Evolutionary conservation across 257 asterid species (phyloP).

Genomic region (Solanum acaule): DNA sequence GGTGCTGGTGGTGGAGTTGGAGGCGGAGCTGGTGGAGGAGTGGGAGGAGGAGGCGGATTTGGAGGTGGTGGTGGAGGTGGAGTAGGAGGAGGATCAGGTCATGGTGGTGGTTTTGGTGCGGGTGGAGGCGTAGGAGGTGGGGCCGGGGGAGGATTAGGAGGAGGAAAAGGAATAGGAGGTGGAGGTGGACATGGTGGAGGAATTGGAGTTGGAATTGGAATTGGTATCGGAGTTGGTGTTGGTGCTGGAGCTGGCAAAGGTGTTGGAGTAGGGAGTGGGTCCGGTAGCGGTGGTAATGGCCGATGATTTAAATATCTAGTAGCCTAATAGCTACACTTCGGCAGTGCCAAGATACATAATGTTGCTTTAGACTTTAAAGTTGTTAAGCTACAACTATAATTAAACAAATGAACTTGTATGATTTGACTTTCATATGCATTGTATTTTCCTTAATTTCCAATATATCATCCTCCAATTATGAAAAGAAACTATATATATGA

Average conservation of each 20-base stretch:
- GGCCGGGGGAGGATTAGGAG: constrained; percentile 6
- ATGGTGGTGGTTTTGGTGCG: constrained; percentile 6
- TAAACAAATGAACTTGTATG: neutral
- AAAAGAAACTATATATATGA: neutral
- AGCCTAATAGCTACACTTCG: neutral
- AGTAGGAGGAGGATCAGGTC: constrained; percentile 13
- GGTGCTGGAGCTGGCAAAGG: constrained; percentile 6
- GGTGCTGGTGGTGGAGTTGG: constrained; percentile 20
- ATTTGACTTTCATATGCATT: neutral
- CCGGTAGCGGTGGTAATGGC: neutral
- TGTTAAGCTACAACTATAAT: neutral
- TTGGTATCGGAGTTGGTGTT: constrained; percentile 13
- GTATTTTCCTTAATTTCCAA: neutral
- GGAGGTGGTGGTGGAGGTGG: constrained; percentile 19
- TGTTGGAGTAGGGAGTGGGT: constrained; percentile 6
- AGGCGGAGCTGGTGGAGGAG: constrained; percentile 14
- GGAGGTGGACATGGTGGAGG: constrained; percentile 21
- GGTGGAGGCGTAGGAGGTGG: constrained; percentile 18
- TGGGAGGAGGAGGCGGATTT: constrained; percentile 10
- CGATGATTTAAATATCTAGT: neutral
- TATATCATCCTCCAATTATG: neutral
- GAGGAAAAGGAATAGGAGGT: neutral
- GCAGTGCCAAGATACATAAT: neutral
- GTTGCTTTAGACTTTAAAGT: neutral
- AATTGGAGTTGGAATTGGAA: constrained; percentile 12